Evolutionary conservation across 306 rosid genomes (phyloP), one percentile per base, ranked within the genome.

Genomic region (Mimosa pudica): DNA sequence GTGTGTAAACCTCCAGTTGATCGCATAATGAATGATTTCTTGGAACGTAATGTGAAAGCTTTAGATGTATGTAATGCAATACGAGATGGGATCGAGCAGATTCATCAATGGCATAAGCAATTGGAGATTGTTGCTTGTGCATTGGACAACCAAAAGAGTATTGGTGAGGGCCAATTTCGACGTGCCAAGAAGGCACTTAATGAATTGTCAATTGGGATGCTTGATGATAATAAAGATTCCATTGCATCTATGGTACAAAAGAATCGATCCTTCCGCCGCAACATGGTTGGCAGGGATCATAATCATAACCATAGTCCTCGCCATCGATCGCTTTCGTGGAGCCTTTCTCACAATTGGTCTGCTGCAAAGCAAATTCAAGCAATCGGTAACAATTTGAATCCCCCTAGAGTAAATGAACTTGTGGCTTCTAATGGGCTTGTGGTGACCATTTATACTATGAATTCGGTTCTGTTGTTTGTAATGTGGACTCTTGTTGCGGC

Each of bases 401-500:
- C 94, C 0, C 98, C 98, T 16, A 81, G 58, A 80, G 90, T 89
- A 24, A 88, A 83, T 73, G 98, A 94, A 32, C 88, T 89, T 7
- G 77, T 79, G 49, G 83, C 94, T 33, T 82, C 97, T 0, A 74
- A 81, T 74, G 97, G 98, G 13, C 84, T 95, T 9, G 98, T 93
- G 1, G 67, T 83, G 47, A 82, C 86, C 0, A 85, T 95, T 42
- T 95, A 71, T 47, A 86, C 91, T 5, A 84, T 90, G 88, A 95
- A 92, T 82, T 85, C 88, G 41, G 72, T 91, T 0, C 74, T 95
- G 46, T 67, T 95, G 82, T 92, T 95, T 63, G 90, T 91, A 66
- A 91, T 88, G 96, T 95, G 97, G 98, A 90, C 91, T 36, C 84
- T 95, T 79, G 98, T 95, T 58, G 98, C 98, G 9, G 98, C 98